Percentiles rank a stretch among this genome's conserved stretches.
Conservation (phyloP, 148 eudicot genomes). For the Cornus controversa region DNA sequence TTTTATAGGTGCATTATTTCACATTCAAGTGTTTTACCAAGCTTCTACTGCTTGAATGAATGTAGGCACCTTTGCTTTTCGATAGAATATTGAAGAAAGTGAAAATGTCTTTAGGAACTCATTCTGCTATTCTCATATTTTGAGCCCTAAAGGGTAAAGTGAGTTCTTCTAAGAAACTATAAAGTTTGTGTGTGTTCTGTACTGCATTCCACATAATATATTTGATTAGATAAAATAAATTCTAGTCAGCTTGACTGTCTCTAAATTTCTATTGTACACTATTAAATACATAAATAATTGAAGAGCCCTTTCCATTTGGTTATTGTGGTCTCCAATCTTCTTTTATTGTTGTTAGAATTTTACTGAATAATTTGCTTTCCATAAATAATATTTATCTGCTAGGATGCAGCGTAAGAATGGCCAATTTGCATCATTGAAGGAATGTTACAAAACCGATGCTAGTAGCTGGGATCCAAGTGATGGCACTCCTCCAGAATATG, state of each 20-base stretch:
- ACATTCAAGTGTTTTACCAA: neutral
- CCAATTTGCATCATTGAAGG: constrained; percentile 49
- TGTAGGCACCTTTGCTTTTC: neutral
- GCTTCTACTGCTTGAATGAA: neutral
- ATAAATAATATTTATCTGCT: neutral
- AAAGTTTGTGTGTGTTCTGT: neutral
- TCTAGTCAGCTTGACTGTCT: neutral
- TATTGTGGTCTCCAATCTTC: neutral
- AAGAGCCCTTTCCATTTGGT: neutral
- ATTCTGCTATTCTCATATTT: neutral
- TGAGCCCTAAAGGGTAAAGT: neutral
- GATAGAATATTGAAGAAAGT: neutral
- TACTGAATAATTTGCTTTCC: neutral
- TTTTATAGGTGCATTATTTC: neutral
- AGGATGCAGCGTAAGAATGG: constrained; percentile 63
- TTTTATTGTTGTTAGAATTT: neutral
- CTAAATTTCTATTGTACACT: neutral
- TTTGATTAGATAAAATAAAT: too few relatives aligned
- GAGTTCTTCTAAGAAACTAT: neutral
- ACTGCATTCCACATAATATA: neutral
- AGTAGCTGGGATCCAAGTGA: constrained; percentile 21
- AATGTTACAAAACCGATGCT: constrained; percentile 11
- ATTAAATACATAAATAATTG: neutral
- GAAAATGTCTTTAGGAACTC: neutral
- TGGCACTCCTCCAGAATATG: constrained; percentile 15